Evolutionary conservation across 352 stramenopile genomes (phyloP).

Genomic region (Globisporangium apiculatum): DNA sequence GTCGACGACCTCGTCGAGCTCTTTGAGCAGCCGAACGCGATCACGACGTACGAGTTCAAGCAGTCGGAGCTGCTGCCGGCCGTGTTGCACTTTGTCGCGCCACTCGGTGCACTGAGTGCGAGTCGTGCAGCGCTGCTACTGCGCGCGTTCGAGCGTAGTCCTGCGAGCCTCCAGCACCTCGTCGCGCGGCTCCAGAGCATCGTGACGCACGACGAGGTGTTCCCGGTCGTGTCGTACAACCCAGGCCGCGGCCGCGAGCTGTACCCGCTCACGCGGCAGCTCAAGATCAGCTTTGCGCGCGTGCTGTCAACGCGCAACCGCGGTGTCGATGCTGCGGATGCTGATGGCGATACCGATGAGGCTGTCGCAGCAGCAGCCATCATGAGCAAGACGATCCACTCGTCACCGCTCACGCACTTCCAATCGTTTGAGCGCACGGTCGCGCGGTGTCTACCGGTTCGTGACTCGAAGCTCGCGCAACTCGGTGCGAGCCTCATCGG

Average conservation of each 20-base stretch:
- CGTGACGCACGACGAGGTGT: conserved; percentile 66
- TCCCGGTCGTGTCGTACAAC: conserved; percentile 56
- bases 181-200: conserved; percentile 60
- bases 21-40: conserved; percentile 65
- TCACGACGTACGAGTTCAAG: conserved; percentile 83
- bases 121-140: conserved; percentile 26
- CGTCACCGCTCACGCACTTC: conserved; percentile 77
- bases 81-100: conserved; percentile 46
- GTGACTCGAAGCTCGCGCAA: conserved; percentile 38
- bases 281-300: conserved; percentile 41
- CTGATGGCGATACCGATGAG: not conserved
- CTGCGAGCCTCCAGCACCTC: conserved; percentile 45
- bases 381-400: conserved; percentile 41
- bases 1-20: conserved; percentile 73
- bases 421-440: conserved; percentile 83
- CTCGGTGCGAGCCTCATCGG: conserved; percentile 69
- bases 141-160: conserved; percentile 37
- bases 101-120: conserved; percentile 25
- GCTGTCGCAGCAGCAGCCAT: not conserved
- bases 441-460: conserved; percentile 48
- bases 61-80: conserved; percentile 67
- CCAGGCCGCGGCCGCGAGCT: conserved; percentile 64
- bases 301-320: not conserved
- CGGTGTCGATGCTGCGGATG: not conserved
- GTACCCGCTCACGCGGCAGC: conserved; percentile 63